These are phyloP conservation scores for Solanum tarijense DNA, from an alignment of 257 asterid species.

Conservation along the genomic window DNA sequence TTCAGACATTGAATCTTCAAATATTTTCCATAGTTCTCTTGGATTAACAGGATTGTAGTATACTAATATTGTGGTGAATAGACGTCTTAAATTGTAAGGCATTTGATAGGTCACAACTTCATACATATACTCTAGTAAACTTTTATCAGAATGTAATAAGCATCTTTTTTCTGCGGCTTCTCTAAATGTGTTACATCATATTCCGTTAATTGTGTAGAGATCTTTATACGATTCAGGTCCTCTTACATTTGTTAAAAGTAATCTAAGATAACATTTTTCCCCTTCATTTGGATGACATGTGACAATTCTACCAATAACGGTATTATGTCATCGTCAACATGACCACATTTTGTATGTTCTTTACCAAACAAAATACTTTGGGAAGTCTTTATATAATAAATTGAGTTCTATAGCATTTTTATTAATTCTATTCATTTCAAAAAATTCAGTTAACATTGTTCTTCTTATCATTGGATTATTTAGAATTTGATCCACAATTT, in stretches of 20 bases:
- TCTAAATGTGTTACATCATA: not conserved
- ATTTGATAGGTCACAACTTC: not conserved
- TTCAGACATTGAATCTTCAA: no score
- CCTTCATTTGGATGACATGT: not conserved
- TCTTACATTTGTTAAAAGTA: no score
- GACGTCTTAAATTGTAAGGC: not conserved
- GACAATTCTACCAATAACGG: no score
- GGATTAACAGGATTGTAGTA: not conserved
- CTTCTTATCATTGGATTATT: not conserved
- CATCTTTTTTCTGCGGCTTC: not conserved
- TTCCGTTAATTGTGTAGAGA: no score
- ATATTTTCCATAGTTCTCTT: no score
- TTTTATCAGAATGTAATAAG: not conserved
- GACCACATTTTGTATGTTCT: no score
- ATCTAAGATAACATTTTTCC: not conserved
- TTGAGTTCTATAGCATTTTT: no score
- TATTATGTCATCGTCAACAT: not conserved
- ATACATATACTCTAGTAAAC: not conserved
- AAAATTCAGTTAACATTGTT: no score
- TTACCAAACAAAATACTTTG: not conserved
- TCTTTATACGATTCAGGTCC: no score
- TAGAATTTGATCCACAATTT: not conserved
- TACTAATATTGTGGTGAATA: not conserved
- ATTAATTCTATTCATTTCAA: no score
- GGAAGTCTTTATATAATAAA: not conserved